A percentile compares a stretch with the other conserved stretches of the same genome.
Conservation (phyloP, 257 asterid species). For the Scutellaria barbata region DNA sequence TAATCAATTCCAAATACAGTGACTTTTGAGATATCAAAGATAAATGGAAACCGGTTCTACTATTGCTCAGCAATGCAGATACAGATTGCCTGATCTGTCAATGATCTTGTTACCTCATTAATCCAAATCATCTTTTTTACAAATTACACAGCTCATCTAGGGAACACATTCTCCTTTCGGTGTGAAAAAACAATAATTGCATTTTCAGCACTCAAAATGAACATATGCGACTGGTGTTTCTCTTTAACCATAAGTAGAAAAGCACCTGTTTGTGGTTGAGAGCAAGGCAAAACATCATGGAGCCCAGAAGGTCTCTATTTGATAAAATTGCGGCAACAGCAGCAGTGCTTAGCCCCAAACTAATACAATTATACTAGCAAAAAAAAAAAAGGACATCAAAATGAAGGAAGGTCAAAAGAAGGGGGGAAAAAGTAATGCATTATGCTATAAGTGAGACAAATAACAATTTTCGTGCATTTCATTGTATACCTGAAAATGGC, state of each 20-base stretch:
- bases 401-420: neutral
- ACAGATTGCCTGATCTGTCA: too few species aligned
- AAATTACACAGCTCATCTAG: too few species aligned
- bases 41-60: too few species aligned
- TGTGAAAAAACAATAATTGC: neutral
- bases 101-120: too few species aligned
- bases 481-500: too few species aligned
- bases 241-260: conserved; percentile 22
- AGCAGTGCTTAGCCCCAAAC: conserved; percentile 85
- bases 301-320: too few species aligned
- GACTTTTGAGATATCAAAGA: too few species aligned
- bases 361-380: conserved; percentile 90
- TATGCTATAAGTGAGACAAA: conserved; percentile 9
- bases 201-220: conserved; percentile 5
- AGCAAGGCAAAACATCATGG: conserved; percentile 89
- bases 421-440: neutral
- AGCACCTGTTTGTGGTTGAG: conserved; percentile 96
- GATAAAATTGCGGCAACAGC: too few species aligned
- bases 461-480: conserved; percentile 3
- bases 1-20: too few species aligned
- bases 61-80: too few species aligned
- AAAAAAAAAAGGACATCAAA: conserved; percentile 33
- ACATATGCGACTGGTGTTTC: neutral
- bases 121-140: too few species aligned
- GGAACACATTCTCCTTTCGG: too few species aligned